These are phyloP conservation scores for Lithohypha guttulata DNA, from an alignment of 2,329 filamentous ascomycete genomes.

Conservation along the genomic window DNA sequence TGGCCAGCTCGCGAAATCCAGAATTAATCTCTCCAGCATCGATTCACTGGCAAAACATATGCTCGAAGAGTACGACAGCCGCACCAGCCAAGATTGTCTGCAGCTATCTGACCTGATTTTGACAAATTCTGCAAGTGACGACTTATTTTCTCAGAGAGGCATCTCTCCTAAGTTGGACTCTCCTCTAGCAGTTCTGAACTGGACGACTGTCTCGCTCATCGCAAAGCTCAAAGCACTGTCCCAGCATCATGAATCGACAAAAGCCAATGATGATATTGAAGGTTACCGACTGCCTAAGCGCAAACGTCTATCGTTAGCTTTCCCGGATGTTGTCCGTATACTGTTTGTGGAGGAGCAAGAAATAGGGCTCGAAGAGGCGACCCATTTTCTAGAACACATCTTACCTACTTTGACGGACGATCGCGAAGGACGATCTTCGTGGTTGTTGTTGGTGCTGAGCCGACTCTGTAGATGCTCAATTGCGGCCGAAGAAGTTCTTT, in stretches of 20 bases:
- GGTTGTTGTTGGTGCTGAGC: constrained; percentile 68
- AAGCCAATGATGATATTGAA: constrained; percentile 12
- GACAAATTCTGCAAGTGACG: not conserved
- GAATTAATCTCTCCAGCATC: not conserved
- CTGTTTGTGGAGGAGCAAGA: constrained; percentile 39
- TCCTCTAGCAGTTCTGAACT: constrained; percentile 3
- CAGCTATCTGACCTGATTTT: constrained; percentile 8
- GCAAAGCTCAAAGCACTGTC: not conserved
- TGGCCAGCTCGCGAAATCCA: not conserved
- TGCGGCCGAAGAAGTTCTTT: not conserved
- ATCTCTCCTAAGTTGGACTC: constrained; percentile 1
- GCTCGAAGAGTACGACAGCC: constrained; percentile 2
- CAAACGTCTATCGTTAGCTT: not conserved
- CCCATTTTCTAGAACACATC: constrained; percentile 48
- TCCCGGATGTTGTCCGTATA: constrained; percentile 21
- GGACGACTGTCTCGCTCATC: constrained; percentile 4
- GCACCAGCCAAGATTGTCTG: not conserved
- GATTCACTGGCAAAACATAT: not conserved
- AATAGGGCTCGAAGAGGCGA: constrained; percentile 42
- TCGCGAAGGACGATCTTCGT: constrained; percentile 54
- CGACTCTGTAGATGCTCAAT: not conserved
- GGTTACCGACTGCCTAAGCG: constrained; percentile 24
- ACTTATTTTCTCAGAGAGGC: constrained; percentile 1
- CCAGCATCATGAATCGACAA: not conserved
- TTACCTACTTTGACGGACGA: constrained; percentile 57